These are phyloP conservation scores for Byssochlamys sp. DNA, from an alignment of 2,329 filamentous ascomycete species.

Conservation along the genomic window DNA sequence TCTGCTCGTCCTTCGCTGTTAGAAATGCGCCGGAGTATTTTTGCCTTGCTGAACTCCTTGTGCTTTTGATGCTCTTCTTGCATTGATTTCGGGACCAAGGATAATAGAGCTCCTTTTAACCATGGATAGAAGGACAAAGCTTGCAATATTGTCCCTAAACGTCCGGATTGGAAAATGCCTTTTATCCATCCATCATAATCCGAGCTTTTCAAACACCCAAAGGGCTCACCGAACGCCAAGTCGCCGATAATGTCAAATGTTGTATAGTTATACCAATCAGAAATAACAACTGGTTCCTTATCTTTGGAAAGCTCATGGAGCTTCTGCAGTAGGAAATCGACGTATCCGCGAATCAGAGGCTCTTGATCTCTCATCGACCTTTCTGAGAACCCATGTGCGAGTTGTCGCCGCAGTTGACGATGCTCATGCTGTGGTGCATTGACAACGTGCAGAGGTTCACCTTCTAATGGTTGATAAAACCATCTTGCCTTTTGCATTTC, in stretches of 20 bases:
- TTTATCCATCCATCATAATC: conserved; percentile 19
- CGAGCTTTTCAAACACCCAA: conserved; percentile 10
- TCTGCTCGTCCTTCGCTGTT: conserved; percentile 7
- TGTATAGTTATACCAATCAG: conserved; percentile 13
- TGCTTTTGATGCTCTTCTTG: conserved; percentile 7
- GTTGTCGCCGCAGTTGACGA: conserved; percentile 17
- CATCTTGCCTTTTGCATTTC: conserved; percentile 9
- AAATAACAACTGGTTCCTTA: conserved; percentile 8
- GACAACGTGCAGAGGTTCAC: conserved; percentile 9
- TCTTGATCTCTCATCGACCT: conserved; percentile 32
- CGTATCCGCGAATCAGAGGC: conserved; percentile 18
- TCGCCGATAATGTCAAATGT: conserved; percentile 18
- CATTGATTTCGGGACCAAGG: conserved; percentile 6
- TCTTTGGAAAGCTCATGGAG: conserved; percentile 1
- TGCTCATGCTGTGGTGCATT: conserved; percentile 15
- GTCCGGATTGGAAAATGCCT: conserved; percentile 7
- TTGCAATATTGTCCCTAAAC: conserved; percentile 9
- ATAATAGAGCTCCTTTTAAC: conserved; percentile 7
- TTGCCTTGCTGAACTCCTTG: conserved; percentile 6
- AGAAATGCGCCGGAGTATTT: conserved; percentile 10
- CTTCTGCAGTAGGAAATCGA: conserved; percentile 11
- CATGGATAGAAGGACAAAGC: conserved; percentile 8
- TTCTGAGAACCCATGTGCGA: conserved; percentile 37
- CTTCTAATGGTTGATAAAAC: conserved; percentile 9
- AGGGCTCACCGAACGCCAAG: conserved; percentile 13